Conservation (phyloP, 2,329 filamentous ascomycete species). For the Trichoderma sp. region DNA sequence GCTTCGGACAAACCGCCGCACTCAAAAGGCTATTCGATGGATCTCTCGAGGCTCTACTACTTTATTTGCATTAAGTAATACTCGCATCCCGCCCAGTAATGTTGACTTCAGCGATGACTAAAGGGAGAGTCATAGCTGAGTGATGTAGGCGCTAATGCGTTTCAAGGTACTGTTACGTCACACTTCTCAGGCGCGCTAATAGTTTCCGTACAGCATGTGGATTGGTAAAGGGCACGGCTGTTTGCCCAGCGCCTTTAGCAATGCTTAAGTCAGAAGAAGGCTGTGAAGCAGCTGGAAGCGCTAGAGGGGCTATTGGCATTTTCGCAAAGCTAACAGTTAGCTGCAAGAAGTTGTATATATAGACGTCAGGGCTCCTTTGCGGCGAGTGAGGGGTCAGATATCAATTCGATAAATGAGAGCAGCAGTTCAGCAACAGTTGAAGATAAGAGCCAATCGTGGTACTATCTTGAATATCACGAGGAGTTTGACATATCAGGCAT, state of each 20-base stretch:
- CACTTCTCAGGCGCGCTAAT: slow-evolving; percentile 36
- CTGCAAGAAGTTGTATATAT: neutral
- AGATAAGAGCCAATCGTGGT: neutral
- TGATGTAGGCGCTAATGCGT: neutral
- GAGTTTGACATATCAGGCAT: neutral
- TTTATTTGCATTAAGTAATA: neutral
- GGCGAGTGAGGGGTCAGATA: neutral
- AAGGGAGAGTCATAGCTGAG: slow-evolving; percentile 7
- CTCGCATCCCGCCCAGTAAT: neutral
- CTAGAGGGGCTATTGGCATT: slow-evolving; percentile 27
- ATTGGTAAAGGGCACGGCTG: neutral
- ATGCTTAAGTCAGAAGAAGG: slow-evolving; percentile 21
- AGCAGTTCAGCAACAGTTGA: slow-evolving; percentile 10
- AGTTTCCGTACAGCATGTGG: neutral
- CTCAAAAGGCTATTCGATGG: neutral
- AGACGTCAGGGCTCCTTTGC: neutral
- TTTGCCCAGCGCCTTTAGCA: slow-evolving; percentile 6
- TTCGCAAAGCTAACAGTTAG: slow-evolving; percentile 48
- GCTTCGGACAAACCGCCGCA: neutral
- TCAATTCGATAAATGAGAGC: slow-evolving; percentile 6
- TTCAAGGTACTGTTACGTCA: slow-evolving; percentile 37
- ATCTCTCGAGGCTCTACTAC: neutral
- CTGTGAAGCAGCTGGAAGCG: neutral
- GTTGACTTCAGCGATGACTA: neutral
- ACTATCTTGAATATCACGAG: neutral